A percentile compares a stretch with the other conserved stretches of the same genome.
phyloP scores from a whole-genome alignment of 768 basidiomycete species.

The Suillus brevipes region DNA sequence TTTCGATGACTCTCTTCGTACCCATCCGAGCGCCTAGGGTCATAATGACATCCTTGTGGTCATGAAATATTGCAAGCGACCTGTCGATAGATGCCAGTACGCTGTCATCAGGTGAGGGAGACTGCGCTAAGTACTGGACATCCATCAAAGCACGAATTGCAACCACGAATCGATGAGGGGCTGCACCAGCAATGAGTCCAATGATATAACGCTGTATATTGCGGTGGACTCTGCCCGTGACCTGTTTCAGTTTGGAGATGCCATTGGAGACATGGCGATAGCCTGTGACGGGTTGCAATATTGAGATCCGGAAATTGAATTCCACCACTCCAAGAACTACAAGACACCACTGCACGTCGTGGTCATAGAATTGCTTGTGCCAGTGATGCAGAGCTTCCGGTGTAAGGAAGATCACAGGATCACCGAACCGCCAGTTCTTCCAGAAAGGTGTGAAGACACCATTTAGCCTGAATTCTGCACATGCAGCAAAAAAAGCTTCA shows the following conservation, averaged over 20 bases:
- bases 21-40: constrained; percentile 24
- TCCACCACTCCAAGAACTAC: too few species aligned
- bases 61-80: constrained; percentile 32
- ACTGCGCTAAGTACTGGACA: constrained; percentile 38
- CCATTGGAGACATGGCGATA: too few species aligned
- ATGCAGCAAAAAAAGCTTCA: too few species aligned
- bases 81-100: constrained; percentile 17
- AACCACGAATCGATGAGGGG: constrained; percentile 28
- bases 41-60: constrained; percentile 35
- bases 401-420: too few species aligned
- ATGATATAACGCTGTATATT: constrained; percentile 34
- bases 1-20: constrained; percentile 22
- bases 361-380: too few species aligned
- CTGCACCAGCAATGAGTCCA: constrained; percentile 34
- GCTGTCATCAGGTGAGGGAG: constrained; percentile 25
- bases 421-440: accelerated
- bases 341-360: too few species aligned
- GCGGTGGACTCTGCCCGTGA: constrained; percentile 21
- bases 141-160: constrained; percentile 38
- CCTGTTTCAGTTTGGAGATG: constrained; percentile 38
- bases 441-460: too few species aligned
- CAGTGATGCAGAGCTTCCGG: too few species aligned
- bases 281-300: too few species aligned
- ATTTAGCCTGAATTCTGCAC: too few species aligned
- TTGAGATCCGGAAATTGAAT: too few species aligned